Percentiles rank a stretch among this genome's conserved stretches.
These are phyloP conservation scores for Talinum fruticosum DNA, from an alignment of 148 eudicot species.

Conservation along the genomic window DNA sequence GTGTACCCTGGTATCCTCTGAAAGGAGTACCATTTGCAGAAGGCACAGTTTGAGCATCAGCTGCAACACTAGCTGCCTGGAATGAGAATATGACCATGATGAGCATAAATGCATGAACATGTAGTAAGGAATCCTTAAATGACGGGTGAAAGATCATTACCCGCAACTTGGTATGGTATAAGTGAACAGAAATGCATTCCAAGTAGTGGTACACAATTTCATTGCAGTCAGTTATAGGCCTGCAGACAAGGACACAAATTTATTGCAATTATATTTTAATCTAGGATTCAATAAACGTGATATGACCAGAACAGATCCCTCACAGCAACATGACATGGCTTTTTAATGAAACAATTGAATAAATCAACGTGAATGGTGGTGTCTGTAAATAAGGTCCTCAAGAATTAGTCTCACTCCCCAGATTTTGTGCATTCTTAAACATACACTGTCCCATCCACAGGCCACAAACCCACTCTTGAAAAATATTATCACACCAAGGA, in stretches of 20 bases:
- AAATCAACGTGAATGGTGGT: not conserved
- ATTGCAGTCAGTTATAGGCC: slow-evolving; percentile 79
- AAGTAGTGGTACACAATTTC: slow-evolving; percentile 75
- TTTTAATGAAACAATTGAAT: not conserved
- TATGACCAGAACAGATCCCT: not conserved
- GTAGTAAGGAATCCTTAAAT: slow-evolving; percentile 2
- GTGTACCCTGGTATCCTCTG: slow-evolving; percentile 54
- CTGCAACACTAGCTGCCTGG: slow-evolving; percentile 36
- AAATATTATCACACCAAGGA: not conserved
- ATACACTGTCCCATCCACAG: not conserved
- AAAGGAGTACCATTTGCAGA: slow-evolving; percentile 40
- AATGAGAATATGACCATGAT: slow-evolving; percentile 17
- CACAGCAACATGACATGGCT: not conserved
- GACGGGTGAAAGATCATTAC: slow-evolving; percentile 33
- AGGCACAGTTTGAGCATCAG: slow-evolving; percentile 32
- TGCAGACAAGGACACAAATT: slow-evolving; percentile 27
- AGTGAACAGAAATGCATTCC: slow-evolving; percentile 73
- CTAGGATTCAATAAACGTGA: not conserved
- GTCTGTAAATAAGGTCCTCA: not conserved
- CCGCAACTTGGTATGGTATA: slow-evolving; percentile 48
- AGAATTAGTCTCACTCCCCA: not conserved
- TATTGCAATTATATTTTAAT: not conserved
- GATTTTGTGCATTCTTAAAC: not conserved
- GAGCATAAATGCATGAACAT: not conserved
- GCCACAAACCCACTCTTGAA: not conserved